phyloP scores from a whole-genome alignment of 306 rosid species.

The Ammopiptanthus mongolicus region DNA sequence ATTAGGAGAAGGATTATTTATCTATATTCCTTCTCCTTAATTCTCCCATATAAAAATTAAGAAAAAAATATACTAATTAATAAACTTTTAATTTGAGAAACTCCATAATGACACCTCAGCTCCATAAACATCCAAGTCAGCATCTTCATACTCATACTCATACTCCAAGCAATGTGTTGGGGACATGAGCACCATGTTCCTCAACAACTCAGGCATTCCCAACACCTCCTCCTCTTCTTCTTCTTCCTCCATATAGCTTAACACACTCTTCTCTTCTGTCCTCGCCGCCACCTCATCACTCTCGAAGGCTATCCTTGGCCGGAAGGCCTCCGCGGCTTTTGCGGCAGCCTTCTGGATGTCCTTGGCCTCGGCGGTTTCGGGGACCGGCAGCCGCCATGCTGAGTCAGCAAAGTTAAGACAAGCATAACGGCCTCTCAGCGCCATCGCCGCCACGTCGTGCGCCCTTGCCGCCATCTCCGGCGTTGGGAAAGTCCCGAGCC shows the following conservation, averaged over 20 bases:
- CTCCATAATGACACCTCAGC: conserved; percentile 74
- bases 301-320: conserved; percentile 22
- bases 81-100: conserved; percentile 41
- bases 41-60: too few relatives aligned
- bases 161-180: conserved; percentile 39
- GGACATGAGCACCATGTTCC: conserved; percentile 56
- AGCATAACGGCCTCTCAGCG: conserved; percentile 52
- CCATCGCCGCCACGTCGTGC: conserved; percentile 72
- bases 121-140: conserved; percentile 39
- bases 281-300: neutral
- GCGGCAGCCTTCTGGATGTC: conserved; percentile 70
- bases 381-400: conserved; percentile 43
- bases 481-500: conserved; percentile 58
- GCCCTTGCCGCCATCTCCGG: conserved; percentile 90
- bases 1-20: too few relatives aligned
- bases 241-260: conserved; percentile 41
- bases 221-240: conserved; percentile 27
- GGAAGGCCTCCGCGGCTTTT: conserved; percentile 57
- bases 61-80: too few relatives aligned
- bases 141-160: conserved; percentile 18
- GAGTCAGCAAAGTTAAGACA: conserved; percentile 81
- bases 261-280: neutral
- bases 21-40: too few relatives aligned
- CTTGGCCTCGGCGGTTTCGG: conserved; percentile 41
- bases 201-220: conserved; percentile 52